Conservation (phyloP, 768 basidiomycete genomes). For the Psilocybe cyanescens region DNA sequence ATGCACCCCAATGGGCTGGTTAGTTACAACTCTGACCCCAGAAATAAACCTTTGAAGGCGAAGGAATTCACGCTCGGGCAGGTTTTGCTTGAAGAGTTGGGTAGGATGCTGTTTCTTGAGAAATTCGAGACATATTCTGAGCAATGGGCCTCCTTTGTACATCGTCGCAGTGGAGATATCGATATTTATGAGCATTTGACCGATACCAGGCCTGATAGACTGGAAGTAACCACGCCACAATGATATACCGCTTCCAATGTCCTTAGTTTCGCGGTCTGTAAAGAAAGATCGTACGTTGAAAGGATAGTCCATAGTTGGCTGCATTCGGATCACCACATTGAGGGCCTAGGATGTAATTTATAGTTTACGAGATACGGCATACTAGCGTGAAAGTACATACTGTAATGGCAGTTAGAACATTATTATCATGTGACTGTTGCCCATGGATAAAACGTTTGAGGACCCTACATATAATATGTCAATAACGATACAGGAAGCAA, state of each 20-base stretch:
- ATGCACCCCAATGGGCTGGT: constrained; percentile 26
- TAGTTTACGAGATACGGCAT: neutral
- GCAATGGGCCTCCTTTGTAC: constrained; percentile 68
- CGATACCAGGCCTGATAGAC: constrained; percentile 71
- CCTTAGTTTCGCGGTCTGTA: constrained; percentile 57
- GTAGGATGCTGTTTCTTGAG: constrained; percentile 35
- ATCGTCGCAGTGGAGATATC: constrained; percentile 83
- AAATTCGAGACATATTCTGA: constrained; percentile 62
- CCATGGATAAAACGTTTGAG: constrained; percentile 66
- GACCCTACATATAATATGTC: constrained; percentile 42
- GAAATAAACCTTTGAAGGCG: constrained; percentile 43
- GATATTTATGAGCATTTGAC: constrained; percentile 73
- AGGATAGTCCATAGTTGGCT: constrained; percentile 69
- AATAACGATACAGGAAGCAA: neutral
- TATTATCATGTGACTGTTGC: constrained; percentile 68
- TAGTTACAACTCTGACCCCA: constrained; percentile 35
- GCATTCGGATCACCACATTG: constrained; percentile 84
- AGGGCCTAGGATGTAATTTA: constrained; percentile 49
- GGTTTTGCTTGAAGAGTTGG: constrained; percentile 36
- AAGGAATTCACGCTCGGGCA: constrained; percentile 61
- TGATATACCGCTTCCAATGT: constrained; percentile 65
- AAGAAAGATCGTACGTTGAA: constrained; percentile 83
- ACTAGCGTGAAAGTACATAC: constrained; percentile 35
- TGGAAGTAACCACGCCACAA: constrained; percentile 87
- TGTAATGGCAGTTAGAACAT: constrained; percentile 64